Base-by-base conservation (phyloP, 257 asterid genomes). In the Avicennia marina region DNA sequence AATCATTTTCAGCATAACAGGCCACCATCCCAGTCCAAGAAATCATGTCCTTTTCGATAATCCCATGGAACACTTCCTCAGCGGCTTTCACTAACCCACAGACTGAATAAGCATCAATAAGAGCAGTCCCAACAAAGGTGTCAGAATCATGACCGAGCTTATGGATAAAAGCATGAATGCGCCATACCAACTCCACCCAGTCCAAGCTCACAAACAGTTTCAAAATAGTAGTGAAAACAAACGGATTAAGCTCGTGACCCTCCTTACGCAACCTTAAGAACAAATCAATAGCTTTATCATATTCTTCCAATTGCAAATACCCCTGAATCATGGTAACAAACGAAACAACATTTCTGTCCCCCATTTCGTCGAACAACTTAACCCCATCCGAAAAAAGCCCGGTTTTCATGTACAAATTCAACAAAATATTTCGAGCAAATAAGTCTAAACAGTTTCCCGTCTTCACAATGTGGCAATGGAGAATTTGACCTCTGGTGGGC, bases 11-110 rank as follows among this genome's bases (percentile, higher is more conserved):
- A 13, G 93, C 88, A 66, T 74, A 81, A 54, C 96, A 85, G 63
- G 88, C 72, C 43, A 85, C 82, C 94, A 90, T 84, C 39, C 96
- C 96, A 0, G 95, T 81, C 96, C 96, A 87, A 26, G 80, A 78
- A 51, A 90, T 90, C 90, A 90, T 85, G 70, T 90, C 96, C 75
- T 69, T 85, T 25, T 38, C 57, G 31, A 74, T 45, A 70, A 87
- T 69, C 50, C 72, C 88, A 55, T 75, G 60, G 53, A 90, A 90
- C 52, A 85, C 87, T 61, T 72, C 65, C 68, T 72, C 73, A 31
- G 96, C 91, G 53, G 36, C 67, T 33, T 63, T 57, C 55, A 81
- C 81, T 33, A 57, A 67, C 24, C 96, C 93, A 54, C 64, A 81
- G 68, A 78, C 69, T 11, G 95, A 83, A 79, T 81, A 90, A 69